Base-by-base conservation (phyloP, 345 rosid genomes). In the Citrus sp. region DNA sequence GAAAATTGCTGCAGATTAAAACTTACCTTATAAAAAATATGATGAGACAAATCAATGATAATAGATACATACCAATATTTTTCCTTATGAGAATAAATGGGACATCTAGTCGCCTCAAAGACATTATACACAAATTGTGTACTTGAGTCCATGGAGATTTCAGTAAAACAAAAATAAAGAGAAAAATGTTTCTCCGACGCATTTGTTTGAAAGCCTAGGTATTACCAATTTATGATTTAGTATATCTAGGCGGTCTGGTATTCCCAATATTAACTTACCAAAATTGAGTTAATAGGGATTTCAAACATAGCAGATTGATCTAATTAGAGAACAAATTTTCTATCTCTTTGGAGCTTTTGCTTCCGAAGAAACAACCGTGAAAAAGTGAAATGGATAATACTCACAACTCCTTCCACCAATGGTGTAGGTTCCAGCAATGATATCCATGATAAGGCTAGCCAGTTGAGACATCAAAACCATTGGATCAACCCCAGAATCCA, bases 401-500 rank as follows among this genome's bases (percentile, higher is more conserved):
- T 92, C 85, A 96, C 99, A 88, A 77, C 86, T 89, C 76, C 88
- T 84, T 70, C 93, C 92, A 21, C 87, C 91, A 70, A 91, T 79
- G 76, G 79, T 88, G 90, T 89, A 87, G 58, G 97, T 90, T 79
- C 99, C 99, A 78, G 98, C 94, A 80, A 96, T 96, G 79, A 96
- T 87, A 81, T 96, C 98, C 98, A 94, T 96, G 51, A 96, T 96
- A 77, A 96, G 97, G 83, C 95, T 91, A 51, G 98, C 99, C 77
- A 96, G 83, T 84, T 96, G 99, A 87, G 98, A 96, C 98, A 96
- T 94, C 88, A 96, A 85, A 76, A 90, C 88, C 86, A 94, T 84
- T 64, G 99, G 98, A 84, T 94, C 98, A 81, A 93, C 90, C 66
- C 99, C 99, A 9, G 95, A 92, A 78, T 96, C 95, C 94, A 92